Evolutionary conservation across 768 basidiomycete species (phyloP).

Genomic region (Tephrocybe sp.): DNA sequence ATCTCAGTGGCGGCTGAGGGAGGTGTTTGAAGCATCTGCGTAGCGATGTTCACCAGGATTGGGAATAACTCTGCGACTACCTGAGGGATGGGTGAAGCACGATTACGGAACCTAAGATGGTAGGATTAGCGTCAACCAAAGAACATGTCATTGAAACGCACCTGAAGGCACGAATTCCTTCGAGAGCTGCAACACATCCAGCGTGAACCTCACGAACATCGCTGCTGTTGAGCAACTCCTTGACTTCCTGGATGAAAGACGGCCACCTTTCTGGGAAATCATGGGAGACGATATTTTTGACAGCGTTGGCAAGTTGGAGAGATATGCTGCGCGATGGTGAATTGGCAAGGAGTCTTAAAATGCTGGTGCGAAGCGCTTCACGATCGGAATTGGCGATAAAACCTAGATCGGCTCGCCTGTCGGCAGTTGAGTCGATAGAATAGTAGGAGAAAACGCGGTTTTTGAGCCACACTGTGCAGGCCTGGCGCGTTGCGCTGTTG

Average conservation of each 20-base stretch:
- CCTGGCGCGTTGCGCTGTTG: conserved; percentile 74
- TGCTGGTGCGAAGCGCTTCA: conserved; percentile 61
- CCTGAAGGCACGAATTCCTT: conserved; percentile 77
- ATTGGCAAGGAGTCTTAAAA: conserved; percentile 68
- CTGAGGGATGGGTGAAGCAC: conserved; percentile 52
- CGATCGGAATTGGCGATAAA: conserved; percentile 69
- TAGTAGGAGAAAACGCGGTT: conserved; percentile 79
- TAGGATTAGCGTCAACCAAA: not conserved
- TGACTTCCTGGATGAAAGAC: conserved; percentile 62
- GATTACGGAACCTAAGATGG: conserved; percentile 60
- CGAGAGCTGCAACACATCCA: conserved; percentile 75
- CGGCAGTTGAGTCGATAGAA: conserved; percentile 36
- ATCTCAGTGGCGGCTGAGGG: conserved; percentile 68
- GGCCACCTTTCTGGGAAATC: conserved; percentile 85
- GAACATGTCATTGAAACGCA: conserved; percentile 26
- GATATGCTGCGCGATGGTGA: conserved; percentile 68
- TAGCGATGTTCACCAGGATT: conserved; percentile 70
- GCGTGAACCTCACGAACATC: conserved; percentile 76
- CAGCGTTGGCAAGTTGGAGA: conserved; percentile 68
- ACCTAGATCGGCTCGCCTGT: conserved; percentile 54
- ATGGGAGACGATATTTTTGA: conserved; percentile 70
- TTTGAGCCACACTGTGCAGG: conserved; percentile 86
- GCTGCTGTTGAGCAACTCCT: conserved; percentile 56
- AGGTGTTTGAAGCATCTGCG: conserved; percentile 61
- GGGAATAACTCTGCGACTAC: conserved; percentile 70